Evolutionary conservation across 495 filamentous ascomycete genomes (phyloP), one percentile per base, ranked within the genome.

Genomic region (Penicillium desertorum): DNA sequence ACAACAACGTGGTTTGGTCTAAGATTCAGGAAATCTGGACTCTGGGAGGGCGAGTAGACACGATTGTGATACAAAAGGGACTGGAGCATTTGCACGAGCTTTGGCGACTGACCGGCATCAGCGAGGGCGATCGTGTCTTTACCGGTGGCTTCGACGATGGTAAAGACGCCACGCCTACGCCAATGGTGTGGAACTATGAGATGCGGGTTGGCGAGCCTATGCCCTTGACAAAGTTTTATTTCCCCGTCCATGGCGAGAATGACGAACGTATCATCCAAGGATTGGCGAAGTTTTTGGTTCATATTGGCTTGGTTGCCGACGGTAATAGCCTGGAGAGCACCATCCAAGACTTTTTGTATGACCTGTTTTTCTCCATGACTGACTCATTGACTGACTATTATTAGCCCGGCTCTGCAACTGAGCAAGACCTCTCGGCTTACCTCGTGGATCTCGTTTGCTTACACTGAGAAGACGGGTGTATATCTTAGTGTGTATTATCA

Each of bases 401-500:
- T n/a, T n/a, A n/a, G n/a, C n/a, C n/a, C n/a, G n/a, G n/a, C n/a
- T n/a, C n/a, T n/a, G n/a, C n/a, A n/a, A n/a, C n/a, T n/a, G n/a
- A 20, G 3, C 3, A 43, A 61, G 19, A 61, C 58, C 0, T 20
- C 34, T 23, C 54, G 58, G 1, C 27, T 64, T 14, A 52, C 30
- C 3, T 59, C 55, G 1, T 64, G 58, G 62, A 50, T 64, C 20
- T 64, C 62, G 1, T 64, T 64, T 29, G 58, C 62, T 4, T 64
- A 61, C 32, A 59, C 58, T 5, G 51, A 64, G 42, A 49, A 53
- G 51, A 64, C 36, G 17, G 62, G 62, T 4, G 58, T 61, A 1
- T 64, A 64, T 44, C 32, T 64, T 4, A 64, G 62, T 45, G 52
- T 61, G 6, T 64, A 64, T 30, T 64, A 64, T 37, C 62, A 64